Conservation (phyloP, 1,284 basidiomycete species). For the Retiboletus flavoniger region DNA sequence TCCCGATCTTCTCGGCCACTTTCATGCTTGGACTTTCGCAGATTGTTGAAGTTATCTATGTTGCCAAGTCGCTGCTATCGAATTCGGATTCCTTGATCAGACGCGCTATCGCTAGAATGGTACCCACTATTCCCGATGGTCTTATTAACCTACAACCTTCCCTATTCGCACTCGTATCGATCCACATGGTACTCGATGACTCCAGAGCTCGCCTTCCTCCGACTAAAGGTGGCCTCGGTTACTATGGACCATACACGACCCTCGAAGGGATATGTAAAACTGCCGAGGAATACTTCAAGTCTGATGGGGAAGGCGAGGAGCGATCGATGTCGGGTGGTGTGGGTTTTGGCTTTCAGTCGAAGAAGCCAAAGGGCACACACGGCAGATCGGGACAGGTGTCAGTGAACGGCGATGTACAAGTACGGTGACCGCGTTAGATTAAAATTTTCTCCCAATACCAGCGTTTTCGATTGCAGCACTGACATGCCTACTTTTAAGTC, state of each 20-base stretch:
- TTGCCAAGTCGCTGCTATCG: slow-evolving; percentile 42
- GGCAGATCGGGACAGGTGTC: slow-evolving; percentile 12
- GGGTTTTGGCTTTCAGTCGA: slow-evolving; percentile 24
- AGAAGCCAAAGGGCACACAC: background rate
- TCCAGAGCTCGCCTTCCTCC: slow-evolving; percentile 60
- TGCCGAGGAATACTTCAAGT: slow-evolving; percentile 49
- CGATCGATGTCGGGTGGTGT: slow-evolving; percentile 34
- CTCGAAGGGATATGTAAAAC: slow-evolving; percentile 53
- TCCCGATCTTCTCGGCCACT: slow-evolving; percentile 54
- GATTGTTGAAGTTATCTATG: slow-evolving; percentile 54
- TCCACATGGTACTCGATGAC: slow-evolving; percentile 72
- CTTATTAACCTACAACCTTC: slow-evolving; percentile 67
- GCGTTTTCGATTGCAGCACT: background rate
- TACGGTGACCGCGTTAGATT: slow-evolving; percentile 22
- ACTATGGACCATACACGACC: slow-evolving; percentile 58
- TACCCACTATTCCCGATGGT: slow-evolving; percentile 54
- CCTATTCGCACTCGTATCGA: slow-evolving; percentile 57
- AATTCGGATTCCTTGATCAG: slow-evolving; percentile 30
- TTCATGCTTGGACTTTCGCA: slow-evolving; percentile 54
- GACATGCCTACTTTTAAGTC: background rate
- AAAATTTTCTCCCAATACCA: slow-evolving; percentile 1
- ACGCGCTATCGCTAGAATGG: slow-evolving; percentile 36
- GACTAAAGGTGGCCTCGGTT: slow-evolving; percentile 64
- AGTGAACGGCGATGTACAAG: slow-evolving; percentile 13
- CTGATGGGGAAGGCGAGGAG: slow-evolving; percentile 35